Evolutionary conservation across 306 rosid genomes (phyloP).

Genomic region (Fragaria ananassa): DNA sequence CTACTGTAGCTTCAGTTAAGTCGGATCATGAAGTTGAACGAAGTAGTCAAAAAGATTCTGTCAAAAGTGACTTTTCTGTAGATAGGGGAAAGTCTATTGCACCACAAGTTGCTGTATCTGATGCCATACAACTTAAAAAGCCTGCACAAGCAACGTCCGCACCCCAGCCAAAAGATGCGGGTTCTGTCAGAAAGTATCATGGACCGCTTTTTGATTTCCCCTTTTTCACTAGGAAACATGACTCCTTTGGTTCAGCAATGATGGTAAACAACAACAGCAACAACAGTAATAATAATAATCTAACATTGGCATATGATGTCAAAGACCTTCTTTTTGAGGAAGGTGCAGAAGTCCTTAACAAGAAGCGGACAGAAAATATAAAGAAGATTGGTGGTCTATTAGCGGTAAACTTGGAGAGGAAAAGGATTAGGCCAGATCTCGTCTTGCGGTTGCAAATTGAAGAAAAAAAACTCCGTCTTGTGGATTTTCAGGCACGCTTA

Average conservation of each 20-base stretch:
- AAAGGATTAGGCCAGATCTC: conserved; percentile 94
- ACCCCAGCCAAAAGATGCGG: conserved; percentile 63
- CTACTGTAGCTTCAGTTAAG: conserved; percentile 46
- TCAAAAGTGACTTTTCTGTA: conserved; percentile 50
- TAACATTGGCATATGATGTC: conserved; percentile 80
- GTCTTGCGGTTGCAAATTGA: conserved; percentile 88
- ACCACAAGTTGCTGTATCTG: conserved; percentile 59
- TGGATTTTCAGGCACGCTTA: conserved; percentile 82
- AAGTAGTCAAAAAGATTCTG: conserved; percentile 41
- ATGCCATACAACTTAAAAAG: conserved; percentile 54
- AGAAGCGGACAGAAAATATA: conserved; percentile 69
- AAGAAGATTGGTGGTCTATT: conserved; percentile 86
- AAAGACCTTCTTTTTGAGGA: conserved; percentile 91
- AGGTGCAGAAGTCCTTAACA: conserved; percentile 72
- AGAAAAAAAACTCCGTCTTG: conserved; percentile 88
- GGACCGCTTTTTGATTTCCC: conserved; percentile 99
- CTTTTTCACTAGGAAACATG: conserved; percentile 85
- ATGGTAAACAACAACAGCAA: conserved; percentile 57
- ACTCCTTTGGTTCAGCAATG: conserved; percentile 82
- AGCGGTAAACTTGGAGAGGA: conserved; percentile 86
- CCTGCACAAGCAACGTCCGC: conserved; percentile 51
- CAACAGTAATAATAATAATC: conserved; percentile 60
- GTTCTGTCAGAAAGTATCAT: conserved; percentile 72
- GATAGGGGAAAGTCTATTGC: conserved; percentile 84
- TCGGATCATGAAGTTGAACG: conserved; percentile 62